Percentiles rank a stretch among this genome's conserved stretches.
Evolutionary conservation across 2,329 filamentous ascomycete species (phyloP).

Genomic region (Rutstroemia sp.): DNA sequence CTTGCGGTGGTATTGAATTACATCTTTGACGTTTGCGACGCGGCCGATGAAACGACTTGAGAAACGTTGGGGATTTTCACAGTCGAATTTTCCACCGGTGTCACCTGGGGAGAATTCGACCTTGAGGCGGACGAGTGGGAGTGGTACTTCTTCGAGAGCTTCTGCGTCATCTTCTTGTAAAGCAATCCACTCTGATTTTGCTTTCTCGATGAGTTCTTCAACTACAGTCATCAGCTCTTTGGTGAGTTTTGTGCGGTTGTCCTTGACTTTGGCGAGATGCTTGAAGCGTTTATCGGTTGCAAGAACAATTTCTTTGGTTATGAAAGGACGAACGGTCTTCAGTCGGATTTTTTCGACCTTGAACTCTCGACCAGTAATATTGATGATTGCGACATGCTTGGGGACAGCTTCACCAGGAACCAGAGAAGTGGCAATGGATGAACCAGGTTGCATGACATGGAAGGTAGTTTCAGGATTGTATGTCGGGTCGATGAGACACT

Average conservation of each 20-base stretch:
- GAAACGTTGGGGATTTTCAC: slow-evolving; percentile 92
- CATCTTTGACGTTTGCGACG: slow-evolving; percentile 90
- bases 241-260: slow-evolving; percentile 77
- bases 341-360: slow-evolving; percentile 72
- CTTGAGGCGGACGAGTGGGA: slow-evolving; percentile 81
- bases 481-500: slow-evolving; percentile 81
- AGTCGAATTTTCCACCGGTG: slow-evolving; percentile 78
- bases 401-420: slow-evolving; percentile 82
- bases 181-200: slow-evolving; percentile 71
- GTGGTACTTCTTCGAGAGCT: slow-evolving; percentile 55
- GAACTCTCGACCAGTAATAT: slow-evolving; percentile 76
- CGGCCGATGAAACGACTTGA: slow-evolving; percentile 86
- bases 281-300: slow-evolving; percentile 70
- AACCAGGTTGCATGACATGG: slow-evolving; percentile 94
- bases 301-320: slow-evolving; percentile 75
- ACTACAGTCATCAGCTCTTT: slow-evolving; percentile 69
- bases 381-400: slow-evolving; percentile 86
- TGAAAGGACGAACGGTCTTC: slow-evolving; percentile 84
- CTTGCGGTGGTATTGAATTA: slow-evolving; percentile 87
- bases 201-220: slow-evolving; percentile 79
- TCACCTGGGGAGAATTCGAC: slow-evolving; percentile 86
- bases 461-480: slow-evolving; percentile 85
- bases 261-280: slow-evolving; percentile 69
- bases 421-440: slow-evolving; percentile 89
- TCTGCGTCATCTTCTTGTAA: slow-evolving; percentile 55